Percentiles rank a stretch among this genome's conserved stretches.
phyloP scores from a whole-genome alignment of 352 stramenopile species.

The Pythium phragmiticola region DNA sequence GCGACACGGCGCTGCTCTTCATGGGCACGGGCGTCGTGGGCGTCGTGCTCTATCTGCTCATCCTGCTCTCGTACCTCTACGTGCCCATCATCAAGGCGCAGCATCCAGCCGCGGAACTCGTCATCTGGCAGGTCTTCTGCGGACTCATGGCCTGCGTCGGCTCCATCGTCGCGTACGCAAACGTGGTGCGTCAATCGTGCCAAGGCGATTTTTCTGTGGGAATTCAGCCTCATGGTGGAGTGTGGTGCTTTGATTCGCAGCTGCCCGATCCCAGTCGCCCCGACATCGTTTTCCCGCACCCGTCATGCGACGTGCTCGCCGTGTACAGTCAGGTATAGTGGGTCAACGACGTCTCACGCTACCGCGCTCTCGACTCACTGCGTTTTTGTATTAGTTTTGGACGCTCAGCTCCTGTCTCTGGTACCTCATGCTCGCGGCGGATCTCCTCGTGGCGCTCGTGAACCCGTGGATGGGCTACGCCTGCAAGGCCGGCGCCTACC shows the following conservation, averaged over 20 bases:
- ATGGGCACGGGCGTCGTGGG: constrained; percentile 62
- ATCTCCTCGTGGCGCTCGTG: constrained; percentile 82
- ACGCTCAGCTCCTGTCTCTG: constrained; percentile 59
- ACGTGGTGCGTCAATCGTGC: constrained; percentile 30
- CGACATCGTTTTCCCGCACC: constrained; percentile 1
- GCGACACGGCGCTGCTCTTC: constrained; percentile 51
- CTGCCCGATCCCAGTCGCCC: constrained; percentile 5
- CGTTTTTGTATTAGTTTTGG: constrained; percentile 55
- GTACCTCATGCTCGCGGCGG: constrained; percentile 85
- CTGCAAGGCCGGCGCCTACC: constrained; percentile 83
- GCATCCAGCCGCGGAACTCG: constrained; percentile 69
- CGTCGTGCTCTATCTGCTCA: constrained; percentile 52
- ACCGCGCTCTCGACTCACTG: not conserved
- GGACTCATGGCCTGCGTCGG: constrained; percentile 57
- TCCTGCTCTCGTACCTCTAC: constrained; percentile 70
- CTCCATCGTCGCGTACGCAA: constrained; percentile 57
- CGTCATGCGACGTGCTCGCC: constrained; percentile 48
- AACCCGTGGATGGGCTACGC: constrained; percentile 89
- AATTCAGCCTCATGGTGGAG: too few species aligned
- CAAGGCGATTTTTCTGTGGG: not conserved
- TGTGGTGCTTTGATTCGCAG: not conserved
- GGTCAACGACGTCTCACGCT: not conserved
- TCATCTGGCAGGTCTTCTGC: constrained; percentile 78
- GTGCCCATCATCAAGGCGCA: constrained; percentile 78
- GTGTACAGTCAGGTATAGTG: constrained; percentile 61